These are phyloP conservation scores for Sambucus nigra DNA, from an alignment of 129 eudicot genomes.

Conservation along the genomic window DNA sequence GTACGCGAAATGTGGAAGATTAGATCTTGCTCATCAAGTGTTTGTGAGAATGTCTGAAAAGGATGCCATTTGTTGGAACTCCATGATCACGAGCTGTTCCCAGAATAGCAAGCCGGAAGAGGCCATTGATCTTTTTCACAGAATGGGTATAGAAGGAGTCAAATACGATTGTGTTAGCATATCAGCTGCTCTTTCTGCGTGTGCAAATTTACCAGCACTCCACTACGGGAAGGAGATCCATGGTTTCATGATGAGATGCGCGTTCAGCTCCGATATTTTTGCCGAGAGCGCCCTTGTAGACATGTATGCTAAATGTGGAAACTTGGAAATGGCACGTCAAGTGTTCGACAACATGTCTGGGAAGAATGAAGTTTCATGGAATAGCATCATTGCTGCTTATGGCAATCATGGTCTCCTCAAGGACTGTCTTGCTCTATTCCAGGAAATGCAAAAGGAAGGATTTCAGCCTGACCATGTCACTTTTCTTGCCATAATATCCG, in stretches of 20 bases:
- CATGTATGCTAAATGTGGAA: slow-evolving; percentile 70
- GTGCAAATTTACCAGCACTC: slow-evolving; percentile 50
- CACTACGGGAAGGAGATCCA: slow-evolving; percentile 67
- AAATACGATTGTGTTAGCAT: slow-evolving; percentile 51
- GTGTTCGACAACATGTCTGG: slow-evolving; percentile 49
- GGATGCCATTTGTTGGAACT: slow-evolving; percentile 71
- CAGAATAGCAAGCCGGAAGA: slow-evolving; percentile 59
- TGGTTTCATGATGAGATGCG: slow-evolving; percentile 51
- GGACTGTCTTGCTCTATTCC: slow-evolving; percentile 39
- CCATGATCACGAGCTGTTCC: slow-evolving; percentile 59
- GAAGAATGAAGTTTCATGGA: slow-evolving; percentile 85
- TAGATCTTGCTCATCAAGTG: slow-evolving; percentile 47
- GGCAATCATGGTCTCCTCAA: slow-evolving; percentile 60
- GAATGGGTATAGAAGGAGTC: slow-evolving; percentile 43
- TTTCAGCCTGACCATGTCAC: slow-evolving; percentile 64
- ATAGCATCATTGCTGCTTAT: slow-evolving; percentile 66
- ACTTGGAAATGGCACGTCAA: slow-evolving; percentile 34
- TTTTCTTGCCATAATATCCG: slow-evolving; percentile 70
- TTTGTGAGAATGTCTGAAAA: slow-evolving; percentile 43
- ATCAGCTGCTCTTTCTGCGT: slow-evolving; percentile 67
- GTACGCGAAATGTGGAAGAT: slow-evolving; percentile 78
- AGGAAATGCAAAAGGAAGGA: slow-evolving; percentile 43
- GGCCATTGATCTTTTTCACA: slow-evolving; percentile 56
- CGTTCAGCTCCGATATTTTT: slow-evolving; percentile 39
- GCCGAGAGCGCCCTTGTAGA: slow-evolving; percentile 63